phyloP scores from a whole-genome alignment of 2,329 filamentous ascomycete species.

The Aspergillus sp. region DNA sequence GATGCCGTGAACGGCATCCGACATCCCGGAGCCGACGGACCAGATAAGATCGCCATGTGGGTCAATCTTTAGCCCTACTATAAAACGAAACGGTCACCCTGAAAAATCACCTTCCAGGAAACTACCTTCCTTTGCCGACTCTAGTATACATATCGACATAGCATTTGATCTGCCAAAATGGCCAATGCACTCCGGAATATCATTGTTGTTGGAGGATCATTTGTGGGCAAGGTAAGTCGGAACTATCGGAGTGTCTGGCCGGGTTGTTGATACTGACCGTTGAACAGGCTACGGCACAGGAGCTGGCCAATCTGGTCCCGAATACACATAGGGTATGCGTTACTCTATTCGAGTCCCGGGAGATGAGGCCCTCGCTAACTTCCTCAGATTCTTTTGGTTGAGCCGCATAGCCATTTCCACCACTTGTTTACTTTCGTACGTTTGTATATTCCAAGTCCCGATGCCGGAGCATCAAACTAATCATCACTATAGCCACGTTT shows the following conservation, averaged over 20 bases:
- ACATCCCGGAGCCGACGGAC: not conserved
- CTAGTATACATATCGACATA: not conserved
- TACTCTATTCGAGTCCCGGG: not conserved
- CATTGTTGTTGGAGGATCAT: conserved; percentile 30
- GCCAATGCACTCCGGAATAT: conserved; percentile 23
- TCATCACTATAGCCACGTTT: conserved; percentile 21
- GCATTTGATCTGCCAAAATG: conserved; percentile 13
- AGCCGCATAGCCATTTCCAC: conserved; percentile 30
- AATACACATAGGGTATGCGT: conserved; percentile 25
- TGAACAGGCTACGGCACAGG: conserved; percentile 25
- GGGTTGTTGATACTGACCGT: conserved; percentile 3
- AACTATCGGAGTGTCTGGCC: not conserved
- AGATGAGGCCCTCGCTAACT: not conserved
- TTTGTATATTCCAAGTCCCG: not conserved
- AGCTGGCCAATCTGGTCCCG: conserved; percentile 27
- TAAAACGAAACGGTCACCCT: not conserved
- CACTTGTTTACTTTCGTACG: conserved; percentile 30
- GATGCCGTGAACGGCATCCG: not conserved
- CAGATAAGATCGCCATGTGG: conserved; percentile 1
- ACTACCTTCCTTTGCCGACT: not conserved
- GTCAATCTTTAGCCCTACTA: not conserved
- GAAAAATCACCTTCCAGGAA: not conserved
- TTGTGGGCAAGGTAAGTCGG: conserved; percentile 26
- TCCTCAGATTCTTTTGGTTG: conserved; percentile 24
- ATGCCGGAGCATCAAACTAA: not conserved